Conservation (phyloP, 495 filamentous ascomycete species). For the Penicillium turbatum region DNA sequence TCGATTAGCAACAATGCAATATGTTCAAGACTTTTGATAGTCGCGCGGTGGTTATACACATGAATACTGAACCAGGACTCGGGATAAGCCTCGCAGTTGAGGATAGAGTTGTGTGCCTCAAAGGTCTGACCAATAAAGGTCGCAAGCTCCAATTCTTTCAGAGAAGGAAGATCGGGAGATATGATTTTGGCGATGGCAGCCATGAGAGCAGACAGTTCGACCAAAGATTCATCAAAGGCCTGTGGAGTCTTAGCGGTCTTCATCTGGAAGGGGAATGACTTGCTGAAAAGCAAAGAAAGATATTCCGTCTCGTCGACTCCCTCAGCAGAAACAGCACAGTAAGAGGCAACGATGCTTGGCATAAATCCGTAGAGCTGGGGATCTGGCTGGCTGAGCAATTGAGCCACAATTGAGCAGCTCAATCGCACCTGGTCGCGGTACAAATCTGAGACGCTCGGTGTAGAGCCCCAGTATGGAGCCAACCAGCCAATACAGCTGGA, state of each 20-base stretch:
- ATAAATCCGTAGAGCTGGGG: conserved; percentile 81
- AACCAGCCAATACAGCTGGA: conserved; percentile 87
- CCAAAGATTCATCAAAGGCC: conserved; percentile 80
- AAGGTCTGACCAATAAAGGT: conserved; percentile 65
- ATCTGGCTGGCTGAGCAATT: conserved; percentile 72
- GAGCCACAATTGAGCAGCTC: conserved; percentile 84
- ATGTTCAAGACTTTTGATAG: conserved; percentile 83
- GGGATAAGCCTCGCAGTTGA: conserved; percentile 88
- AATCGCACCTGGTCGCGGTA: conserved; percentile 92
- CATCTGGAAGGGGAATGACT: conserved; percentile 81
- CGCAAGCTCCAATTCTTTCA: conserved; percentile 71
- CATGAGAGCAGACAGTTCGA: conserved; percentile 84
- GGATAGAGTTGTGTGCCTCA: conserved; percentile 81
- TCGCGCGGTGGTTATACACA: conserved; percentile 90
- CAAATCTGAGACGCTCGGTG: conserved; percentile 67
- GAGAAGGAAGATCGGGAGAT: conserved; percentile 43
- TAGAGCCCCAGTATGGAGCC: conserved; percentile 86
- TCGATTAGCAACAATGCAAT: conserved; percentile 72
- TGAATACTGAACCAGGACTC: conserved; percentile 86
- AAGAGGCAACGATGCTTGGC: conserved; percentile 86
- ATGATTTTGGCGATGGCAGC: conserved; percentile 73
- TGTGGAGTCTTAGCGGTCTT: conserved; percentile 58
- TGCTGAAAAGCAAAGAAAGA: conserved; percentile 84
- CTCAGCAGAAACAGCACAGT: conserved; percentile 64
- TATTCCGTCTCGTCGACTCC: conserved; percentile 61